Base-by-base conservation (phyloP, 2,329 filamentous ascomycete genomes). In the Fusarium dlaminii region DNA sequence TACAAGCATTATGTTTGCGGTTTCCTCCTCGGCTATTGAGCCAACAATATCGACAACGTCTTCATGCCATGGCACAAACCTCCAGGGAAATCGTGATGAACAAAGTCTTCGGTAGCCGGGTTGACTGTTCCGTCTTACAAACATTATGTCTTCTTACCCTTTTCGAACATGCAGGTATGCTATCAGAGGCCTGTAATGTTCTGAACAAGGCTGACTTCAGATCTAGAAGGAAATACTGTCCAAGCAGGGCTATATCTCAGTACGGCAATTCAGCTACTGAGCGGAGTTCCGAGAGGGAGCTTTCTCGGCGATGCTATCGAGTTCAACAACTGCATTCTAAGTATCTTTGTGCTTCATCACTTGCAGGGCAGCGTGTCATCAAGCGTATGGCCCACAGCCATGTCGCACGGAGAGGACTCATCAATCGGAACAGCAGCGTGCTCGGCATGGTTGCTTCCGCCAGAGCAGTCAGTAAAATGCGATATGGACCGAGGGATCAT, bases 121-220 rank as follows among this genome's bases (percentile, higher is more conserved):
- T 62, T 1, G 51, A 57, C 7, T 45, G 37, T n/a, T 62, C 59
- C 1, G 39, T 56, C 0, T 45, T 62, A 8, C 59, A 62, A 40
- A 62, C 48, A 1, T 24, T 59, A 3, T 59, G 56, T 8, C 42
- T 59, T 7, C 9, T 59, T 2, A 59, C 15, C 12, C 24, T 59
- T 9, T 51, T 51, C 5, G 56, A 59, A 18, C 22, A 59, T n/a
- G 27, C 56, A 30, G 56, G 56, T 59, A 36, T 20, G 30, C 15
- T 8, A 1, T 1, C 1, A 18, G 4, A 40, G 9, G 0, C 4
- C 22, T 4, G 0, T 9, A 2, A 18, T 7, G 12, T 8, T 5
- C 6, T 51, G 1, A 0, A 1, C 2, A 17, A 17, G 24, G 1
- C 30, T 58, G 30, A 58, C 29, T 7, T 3, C 3, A 13, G 17